Conservation (phyloP, 2,329 filamentous ascomycete genomes). For the Fusarium irregulare region DNA sequence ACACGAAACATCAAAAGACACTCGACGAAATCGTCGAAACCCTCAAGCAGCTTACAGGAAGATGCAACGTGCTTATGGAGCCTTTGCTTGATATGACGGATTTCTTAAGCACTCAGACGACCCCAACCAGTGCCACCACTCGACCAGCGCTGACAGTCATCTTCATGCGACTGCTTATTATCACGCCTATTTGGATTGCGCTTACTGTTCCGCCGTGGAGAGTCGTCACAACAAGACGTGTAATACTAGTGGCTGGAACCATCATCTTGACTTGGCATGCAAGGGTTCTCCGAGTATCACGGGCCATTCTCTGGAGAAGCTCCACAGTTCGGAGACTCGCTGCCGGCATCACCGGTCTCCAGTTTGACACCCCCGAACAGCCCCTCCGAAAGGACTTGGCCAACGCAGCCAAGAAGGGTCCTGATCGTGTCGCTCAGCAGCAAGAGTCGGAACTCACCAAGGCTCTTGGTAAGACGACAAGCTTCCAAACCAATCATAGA, state of each 20-base stretch:
- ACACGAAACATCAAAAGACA: slow-evolving; percentile 87
- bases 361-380: slow-evolving; percentile 68
- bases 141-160: slow-evolving; percentile 88
- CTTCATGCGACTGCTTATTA: slow-evolving; percentile 87
- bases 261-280: slow-evolving; percentile 92
- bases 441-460: slow-evolving; percentile 61
- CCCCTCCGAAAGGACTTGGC: slow-evolving; percentile 45
- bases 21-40: slow-evolving; percentile 97
- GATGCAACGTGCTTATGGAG: slow-evolving; percentile 92
- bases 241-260: slow-evolving; percentile 88
- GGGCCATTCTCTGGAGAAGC: slow-evolving; percentile 92
- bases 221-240: slow-evolving; percentile 86
- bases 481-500: slow-evolving; percentile 45
- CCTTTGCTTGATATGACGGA: slow-evolving; percentile 90
- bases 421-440: slow-evolving; percentile 27
- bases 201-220: slow-evolving; percentile 85
- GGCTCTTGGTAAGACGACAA: slow-evolving; percentile 50
- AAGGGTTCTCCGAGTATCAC: slow-evolving; percentile 82
- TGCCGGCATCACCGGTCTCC: slow-evolving; percentile 81
- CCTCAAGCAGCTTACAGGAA: slow-evolving; percentile 86
- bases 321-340: slow-evolving; percentile 76
- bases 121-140: slow-evolving; percentile 90
- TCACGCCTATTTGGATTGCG: slow-evolving; percentile 88
- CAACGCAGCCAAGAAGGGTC: slow-evolving; percentile 40
- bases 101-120: slow-evolving; percentile 90